These are phyloP conservation scores for Xanthoparmelia taractica DNA, from an alignment of 495 filamentous ascomycete genomes.

Conservation along the genomic window DNA sequence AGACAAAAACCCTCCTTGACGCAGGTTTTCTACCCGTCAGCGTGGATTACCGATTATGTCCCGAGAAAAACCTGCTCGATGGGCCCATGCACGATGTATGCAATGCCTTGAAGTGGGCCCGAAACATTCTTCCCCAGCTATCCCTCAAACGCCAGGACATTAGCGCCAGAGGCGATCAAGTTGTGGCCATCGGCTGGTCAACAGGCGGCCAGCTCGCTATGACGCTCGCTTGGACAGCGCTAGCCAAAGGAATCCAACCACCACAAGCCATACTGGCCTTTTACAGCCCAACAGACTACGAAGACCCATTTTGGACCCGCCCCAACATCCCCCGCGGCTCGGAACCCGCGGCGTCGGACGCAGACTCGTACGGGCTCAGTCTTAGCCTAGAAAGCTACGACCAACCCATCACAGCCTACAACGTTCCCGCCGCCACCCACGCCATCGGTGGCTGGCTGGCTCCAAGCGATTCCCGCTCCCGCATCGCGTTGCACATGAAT, in stretches of 20 bases:
- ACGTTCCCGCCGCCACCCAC: neutral
- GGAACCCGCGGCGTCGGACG: no score
- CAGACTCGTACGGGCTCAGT: neutral
- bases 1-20: no score
- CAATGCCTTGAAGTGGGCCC: constrained; percentile 34
- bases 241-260: constrained; percentile 28
- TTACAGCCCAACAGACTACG: constrained; percentile 38
- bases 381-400: neutral
- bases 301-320: neutral
- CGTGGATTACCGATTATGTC: constrained; percentile 51
- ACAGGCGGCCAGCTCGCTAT: constrained; percentile 48
- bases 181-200: constrained; percentile 46
- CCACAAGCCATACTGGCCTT: constrained; percentile 46
- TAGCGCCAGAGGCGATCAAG: no score
- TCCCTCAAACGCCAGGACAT: no score
- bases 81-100: constrained; percentile 29
- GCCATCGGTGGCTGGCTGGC: constrained; percentile 29
- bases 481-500: constrained; percentile 40
- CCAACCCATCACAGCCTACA: neutral
- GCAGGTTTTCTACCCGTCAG: constrained; percentile 44
- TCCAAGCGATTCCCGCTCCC: constrained; percentile 33
- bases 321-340: neutral
- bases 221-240: constrained; percentile 39
- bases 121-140: constrained; percentile 36
- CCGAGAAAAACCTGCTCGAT: constrained; percentile 41